Evolutionary conservation across 441 rosid species (phyloP), one percentile per base, ranked within the genome.

Genomic region (Aleurites moluccanus): DNA sequence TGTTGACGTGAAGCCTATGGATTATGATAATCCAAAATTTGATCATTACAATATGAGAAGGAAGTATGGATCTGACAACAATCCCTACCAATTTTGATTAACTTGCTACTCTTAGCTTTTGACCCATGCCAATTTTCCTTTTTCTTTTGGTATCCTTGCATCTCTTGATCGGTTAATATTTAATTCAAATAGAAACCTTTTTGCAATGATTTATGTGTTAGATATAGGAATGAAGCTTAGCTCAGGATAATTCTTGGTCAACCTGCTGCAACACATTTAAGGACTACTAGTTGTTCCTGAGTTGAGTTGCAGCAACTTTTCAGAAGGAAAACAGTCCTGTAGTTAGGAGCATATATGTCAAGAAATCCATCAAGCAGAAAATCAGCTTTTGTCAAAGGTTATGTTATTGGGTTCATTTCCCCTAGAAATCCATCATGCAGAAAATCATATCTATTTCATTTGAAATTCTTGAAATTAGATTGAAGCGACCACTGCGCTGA

Each of bases 41-140:
- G 90, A 88, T 59, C 96, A 74, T 80, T 88, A 79, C 87, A 88
- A 69, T 80, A 82, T 85, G 82, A 86, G 97, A 84, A 84, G 72
- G 85, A 94, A 87, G 79, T 87, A 90, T 70, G 88, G 85, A 30
- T 47, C 92, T 30, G 85, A 83, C 64, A 87, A 76, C 61, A 87
- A 75, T 66, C 77, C 88, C 6, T 89, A 86, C 79, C 85, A 89
- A 28, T 91, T 88, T 82, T 90, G 85, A 74, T 74, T 30, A 3
- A 15, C 59, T 21, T 55, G 44, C 21, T 18, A 53, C 56, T 73
- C 49, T 50, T 59, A 25, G 28, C 16, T 59, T 35, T 61, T 20
- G n/a, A 28, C 16, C 47, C 67, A 25, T 49, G 2, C 42, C 5
- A 40, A 10, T 33, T 21, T 56, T 27, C 25, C 27, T 23, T 30